Evolutionary conservation across 768 basidiomycete species (phyloP).

Genomic region (Suillus variegatus): DNA sequence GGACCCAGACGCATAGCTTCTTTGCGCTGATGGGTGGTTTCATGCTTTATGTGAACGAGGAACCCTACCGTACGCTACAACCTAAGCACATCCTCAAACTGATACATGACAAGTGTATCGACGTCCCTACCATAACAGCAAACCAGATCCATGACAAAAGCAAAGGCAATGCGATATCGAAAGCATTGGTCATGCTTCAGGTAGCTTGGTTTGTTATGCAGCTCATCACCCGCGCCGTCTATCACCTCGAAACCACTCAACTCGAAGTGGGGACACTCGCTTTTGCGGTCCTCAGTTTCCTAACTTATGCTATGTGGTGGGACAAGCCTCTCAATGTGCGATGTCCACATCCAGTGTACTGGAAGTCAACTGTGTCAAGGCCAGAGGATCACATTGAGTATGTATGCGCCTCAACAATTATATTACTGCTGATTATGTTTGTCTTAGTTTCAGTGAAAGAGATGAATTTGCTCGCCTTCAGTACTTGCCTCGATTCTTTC

Average conservation of each 20-base stretch:
- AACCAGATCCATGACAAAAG: constrained; percentile 23
- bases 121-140: constrained; percentile 7
- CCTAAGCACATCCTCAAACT: neutral
- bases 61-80: constrained; percentile 2
- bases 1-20: constrained; percentile 8
- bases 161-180: constrained; percentile 34
- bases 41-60: constrained; percentile 7
- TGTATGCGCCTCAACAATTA: neutral
- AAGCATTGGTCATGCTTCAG: constrained; percentile 27
- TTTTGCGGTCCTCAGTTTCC: constrained; percentile 31
- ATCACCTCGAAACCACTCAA: constrained; percentile 31
- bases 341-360: constrained; percentile 11
- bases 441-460: neutral
- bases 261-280: constrained; percentile 40
- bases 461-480: neutral
- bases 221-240: constrained; percentile 24
- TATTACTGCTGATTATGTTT: neutral
- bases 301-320: constrained; percentile 40
- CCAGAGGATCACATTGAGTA: neutral
- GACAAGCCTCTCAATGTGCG: constrained; percentile 38
- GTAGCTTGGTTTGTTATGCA: constrained; percentile 38
- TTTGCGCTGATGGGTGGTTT: constrained; percentile 24
- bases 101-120: neutral
- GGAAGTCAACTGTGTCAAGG: neutral
- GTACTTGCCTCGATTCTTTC: neutral